phyloP scores from a whole-genome alignment of 202 grass and related monocot species.

The Zoysia matrella region DNA sequence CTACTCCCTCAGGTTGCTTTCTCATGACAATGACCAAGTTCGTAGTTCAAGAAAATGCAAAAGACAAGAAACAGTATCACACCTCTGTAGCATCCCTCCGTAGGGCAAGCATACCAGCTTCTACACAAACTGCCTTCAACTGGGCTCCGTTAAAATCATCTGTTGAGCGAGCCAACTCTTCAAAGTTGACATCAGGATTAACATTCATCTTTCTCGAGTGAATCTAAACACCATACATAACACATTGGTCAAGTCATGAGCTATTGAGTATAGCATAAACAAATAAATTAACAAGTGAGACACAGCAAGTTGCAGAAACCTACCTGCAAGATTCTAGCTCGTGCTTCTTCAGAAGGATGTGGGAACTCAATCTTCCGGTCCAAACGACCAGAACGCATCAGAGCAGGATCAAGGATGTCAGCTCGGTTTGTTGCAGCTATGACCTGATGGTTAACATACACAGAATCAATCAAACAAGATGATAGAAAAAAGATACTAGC shows the following conservation, averaged over 20 bases:
- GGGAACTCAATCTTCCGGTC: conserved; percentile 94
- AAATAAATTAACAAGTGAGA: conserved; percentile 9
- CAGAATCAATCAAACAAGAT: conserved; percentile 10
- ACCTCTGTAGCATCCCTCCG: conserved; percentile 93
- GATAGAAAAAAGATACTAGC: conserved; percentile 1
- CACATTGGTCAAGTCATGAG: conserved; percentile 26
- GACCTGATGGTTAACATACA: conserved; percentile 63
- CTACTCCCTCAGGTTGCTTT: not conserved
- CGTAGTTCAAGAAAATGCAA: not conserved
- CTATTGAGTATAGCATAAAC: not conserved
- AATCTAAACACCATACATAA: conserved; percentile 55
- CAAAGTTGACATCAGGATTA: conserved; percentile 94
- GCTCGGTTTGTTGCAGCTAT: conserved; percentile 94
- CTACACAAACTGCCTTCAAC: conserved; percentile 92
- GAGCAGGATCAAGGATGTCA: conserved; percentile 92
- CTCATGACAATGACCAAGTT: not conserved
- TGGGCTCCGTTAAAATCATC: conserved; percentile 94
- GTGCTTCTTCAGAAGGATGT: conserved; percentile 85
- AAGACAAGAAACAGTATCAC: not conserved
- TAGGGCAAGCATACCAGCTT: conserved; percentile 92
- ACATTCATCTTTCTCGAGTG: conserved; percentile 98
- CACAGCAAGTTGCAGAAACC: conserved; percentile 21
- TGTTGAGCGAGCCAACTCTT: conserved; percentile 89
- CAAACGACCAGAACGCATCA: conserved; percentile 90
- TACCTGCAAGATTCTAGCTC: conserved; percentile 96